Conservation (phyloP, 768 basidiomycete species). For the Termitomyces sp. region DNA sequence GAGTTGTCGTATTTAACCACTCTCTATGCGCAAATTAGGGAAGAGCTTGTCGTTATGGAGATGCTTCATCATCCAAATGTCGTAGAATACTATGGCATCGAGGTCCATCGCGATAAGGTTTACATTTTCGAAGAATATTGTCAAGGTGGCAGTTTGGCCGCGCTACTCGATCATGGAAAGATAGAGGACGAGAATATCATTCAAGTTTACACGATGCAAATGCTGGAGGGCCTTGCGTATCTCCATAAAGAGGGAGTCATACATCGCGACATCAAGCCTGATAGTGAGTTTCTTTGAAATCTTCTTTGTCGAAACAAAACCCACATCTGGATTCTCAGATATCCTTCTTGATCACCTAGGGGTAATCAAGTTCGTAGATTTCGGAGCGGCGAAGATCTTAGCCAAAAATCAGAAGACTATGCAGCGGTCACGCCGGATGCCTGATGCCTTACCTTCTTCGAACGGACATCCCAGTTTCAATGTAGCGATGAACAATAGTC, state of each 20-base stretch:
- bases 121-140: slow-evolving; percentile 99
- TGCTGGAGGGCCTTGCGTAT: slow-evolving; percentile 91
- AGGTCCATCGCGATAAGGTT: slow-evolving; percentile 97
- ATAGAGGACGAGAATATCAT: slow-evolving; percentile 97
- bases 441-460: slow-evolving; percentile 30
- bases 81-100: slow-evolving; percentile 98
- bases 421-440: slow-evolving; percentile 58
- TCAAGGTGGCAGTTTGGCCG: slow-evolving; percentile 88
- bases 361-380: slow-evolving; percentile 95
- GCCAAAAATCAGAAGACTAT: slow-evolving; percentile 86
- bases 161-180: slow-evolving; percentile 84
- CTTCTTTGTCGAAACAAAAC: neutral
- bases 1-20: slow-evolving; percentile 85
- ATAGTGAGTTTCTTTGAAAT: slow-evolving; percentile 56
- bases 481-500: slow-evolving; percentile 68
- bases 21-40: slow-evolving; percentile 87
- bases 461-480: slow-evolving; percentile 28
- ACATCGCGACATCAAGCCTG: slow-evolving; percentile 97
- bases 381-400: slow-evolving; percentile 94
- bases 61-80: slow-evolving; percentile 97
- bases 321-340: slow-evolving; percentile 42
- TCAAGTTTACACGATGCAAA: slow-evolving; percentile 94
- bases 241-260: slow-evolving; percentile 89
- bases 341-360: slow-evolving; percentile 87
- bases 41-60: slow-evolving; percentile 97